Evolutionary conservation across 2,329 filamentous ascomycete species (phyloP).

Genomic region (Cercospora beticola): DNA sequence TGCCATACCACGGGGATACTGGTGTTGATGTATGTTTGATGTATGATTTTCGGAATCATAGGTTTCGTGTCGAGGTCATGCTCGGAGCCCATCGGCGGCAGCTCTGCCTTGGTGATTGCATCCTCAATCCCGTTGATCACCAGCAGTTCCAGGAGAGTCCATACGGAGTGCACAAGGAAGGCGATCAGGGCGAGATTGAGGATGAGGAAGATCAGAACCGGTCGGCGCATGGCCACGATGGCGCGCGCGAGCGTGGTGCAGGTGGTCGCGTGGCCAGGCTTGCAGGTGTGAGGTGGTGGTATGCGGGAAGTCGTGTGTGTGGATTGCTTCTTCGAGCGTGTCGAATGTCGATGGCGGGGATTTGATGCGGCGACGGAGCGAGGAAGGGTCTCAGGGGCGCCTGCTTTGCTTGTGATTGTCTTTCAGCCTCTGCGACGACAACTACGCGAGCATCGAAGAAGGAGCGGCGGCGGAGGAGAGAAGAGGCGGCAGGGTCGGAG

Average conservation of each 20-base stretch:
- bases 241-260: slow-evolving; percentile 14
- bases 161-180: slow-evolving; percentile 66
- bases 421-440: background rate
- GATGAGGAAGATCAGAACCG: slow-evolving; percentile 62
- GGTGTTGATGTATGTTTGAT: slow-evolving; percentile 73
- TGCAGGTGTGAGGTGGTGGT: background rate
- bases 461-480: background rate
- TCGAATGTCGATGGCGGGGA: background rate
- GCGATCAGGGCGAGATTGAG: slow-evolving; percentile 63
- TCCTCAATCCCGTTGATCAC: slow-evolving; percentile 66
- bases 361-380: background rate
- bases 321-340: background rate
- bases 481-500: background rate
- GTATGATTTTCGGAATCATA: slow-evolving; percentile 73
- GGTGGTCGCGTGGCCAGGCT: background rate
- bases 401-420: background rate
- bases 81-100: slow-evolving; percentile 64
- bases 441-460: background rate
- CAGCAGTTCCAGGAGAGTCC: slow-evolving; percentile 68
- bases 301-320: background rate
- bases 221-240: slow-evolving; percentile 55
- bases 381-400: background rate
- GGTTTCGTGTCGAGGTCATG: slow-evolving; percentile 44
- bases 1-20: slow-evolving; percentile 67
- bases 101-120: slow-evolving; percentile 64